Conservation (phyloP, 2,329 filamentous ascomycete species). For the Claviceps pusilla region DNA sequence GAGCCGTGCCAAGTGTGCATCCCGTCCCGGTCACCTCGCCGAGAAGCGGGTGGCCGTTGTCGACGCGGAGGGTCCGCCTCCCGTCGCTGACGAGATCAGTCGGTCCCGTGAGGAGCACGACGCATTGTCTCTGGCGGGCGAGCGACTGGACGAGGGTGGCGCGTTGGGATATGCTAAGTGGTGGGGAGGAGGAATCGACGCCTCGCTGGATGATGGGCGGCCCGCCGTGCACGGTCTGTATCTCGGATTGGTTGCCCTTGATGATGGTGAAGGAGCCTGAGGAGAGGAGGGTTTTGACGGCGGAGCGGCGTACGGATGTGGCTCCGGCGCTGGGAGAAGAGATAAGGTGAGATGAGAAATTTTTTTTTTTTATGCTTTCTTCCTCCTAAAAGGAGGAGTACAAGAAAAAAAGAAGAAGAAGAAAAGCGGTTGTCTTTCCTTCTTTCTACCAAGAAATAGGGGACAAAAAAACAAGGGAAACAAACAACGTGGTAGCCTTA, state of each 20-base stretch:
- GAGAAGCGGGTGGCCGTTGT: slow-evolving; percentile 62
- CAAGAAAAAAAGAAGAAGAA: too few relatives aligned
- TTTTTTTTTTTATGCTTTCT: too few relatives aligned
- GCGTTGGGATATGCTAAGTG: slow-evolving; percentile 34
- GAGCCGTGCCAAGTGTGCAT: slow-evolving; percentile 68
- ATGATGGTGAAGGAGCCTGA: slow-evolving; percentile 72
- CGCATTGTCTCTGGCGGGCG: slow-evolving; percentile 52
- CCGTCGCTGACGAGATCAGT: slow-evolving; percentile 71
- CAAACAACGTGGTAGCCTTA: slow-evolving; percentile 17
- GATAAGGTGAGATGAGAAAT: background rate
- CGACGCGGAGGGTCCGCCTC: slow-evolving; percentile 46
- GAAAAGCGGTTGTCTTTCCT: too few relatives aligned
- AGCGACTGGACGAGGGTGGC: slow-evolving; percentile 49
- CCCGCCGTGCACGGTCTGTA: slow-evolving; percentile 55
- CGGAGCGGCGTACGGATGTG: slow-evolving; percentile 55
- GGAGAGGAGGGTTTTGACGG: slow-evolving; percentile 55
- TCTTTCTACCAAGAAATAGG: too few relatives aligned
- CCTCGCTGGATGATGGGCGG: slow-evolving; percentile 49
- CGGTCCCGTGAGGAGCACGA: slow-evolving; percentile 71
- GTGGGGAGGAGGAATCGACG: slow-evolving; percentile 63
- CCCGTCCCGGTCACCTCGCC: slow-evolving; percentile 65
- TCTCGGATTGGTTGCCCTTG: slow-evolving; percentile 88
- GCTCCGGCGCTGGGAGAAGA: slow-evolving; percentile 49
- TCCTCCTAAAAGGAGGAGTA: too few relatives aligned
- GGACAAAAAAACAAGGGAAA: too few relatives aligned